Percentiles rank a stretch among this genome's conserved stretches.
Conservation (phyloP, 306 rosid genomes). For the Elaeagnus macrophylla region DNA sequence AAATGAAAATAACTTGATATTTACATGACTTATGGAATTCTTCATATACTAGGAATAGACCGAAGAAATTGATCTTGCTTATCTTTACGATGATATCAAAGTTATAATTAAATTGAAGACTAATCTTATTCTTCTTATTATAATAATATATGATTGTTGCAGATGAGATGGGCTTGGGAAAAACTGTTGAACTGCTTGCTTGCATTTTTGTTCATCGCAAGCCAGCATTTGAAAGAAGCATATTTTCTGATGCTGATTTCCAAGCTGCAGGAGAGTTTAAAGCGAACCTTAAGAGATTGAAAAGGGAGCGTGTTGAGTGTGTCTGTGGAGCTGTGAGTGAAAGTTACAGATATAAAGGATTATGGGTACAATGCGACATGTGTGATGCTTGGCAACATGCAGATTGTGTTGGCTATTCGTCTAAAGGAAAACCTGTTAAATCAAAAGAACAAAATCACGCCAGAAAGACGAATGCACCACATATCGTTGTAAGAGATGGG, state of each 20-base stretch:
- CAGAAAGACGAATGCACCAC: constrained; percentile 36
- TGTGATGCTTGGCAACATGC: constrained; percentile 99
- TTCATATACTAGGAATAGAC: constrained; percentile 1
- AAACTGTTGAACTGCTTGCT: constrained; percentile 90
- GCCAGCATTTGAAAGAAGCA: constrained; percentile 41
- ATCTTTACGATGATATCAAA: too few relatives aligned
- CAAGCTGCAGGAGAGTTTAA: constrained; percentile 27
- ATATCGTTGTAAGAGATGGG: constrained; percentile 55
- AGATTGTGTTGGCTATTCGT: constrained; percentile 82
- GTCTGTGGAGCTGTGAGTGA: constrained; percentile 87
- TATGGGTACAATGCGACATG: constrained; percentile 95
- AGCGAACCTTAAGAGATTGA: constrained; percentile 50
- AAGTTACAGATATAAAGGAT: constrained; percentile 54
- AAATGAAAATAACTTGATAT: constrained; percentile 6
- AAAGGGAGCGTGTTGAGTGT: constrained; percentile 84
- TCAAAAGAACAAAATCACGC: constrained; percentile 23
- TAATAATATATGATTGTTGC: constrained; percentile 20
- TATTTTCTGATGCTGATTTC: constrained; percentile 23
- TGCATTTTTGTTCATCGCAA: constrained; percentile 70
- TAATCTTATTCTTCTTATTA: constrained; percentile 19
- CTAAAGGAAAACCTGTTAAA: constrained; percentile 47
- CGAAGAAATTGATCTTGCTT: too few relatives aligned
- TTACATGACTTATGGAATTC: background rate
- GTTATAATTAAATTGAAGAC: constrained; percentile 1
- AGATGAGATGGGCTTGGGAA: constrained; percentile 98